Conservation (phyloP, 1,284 basidiomycete species). For the Cutaneotrichosporon arboriforme region DNA sequence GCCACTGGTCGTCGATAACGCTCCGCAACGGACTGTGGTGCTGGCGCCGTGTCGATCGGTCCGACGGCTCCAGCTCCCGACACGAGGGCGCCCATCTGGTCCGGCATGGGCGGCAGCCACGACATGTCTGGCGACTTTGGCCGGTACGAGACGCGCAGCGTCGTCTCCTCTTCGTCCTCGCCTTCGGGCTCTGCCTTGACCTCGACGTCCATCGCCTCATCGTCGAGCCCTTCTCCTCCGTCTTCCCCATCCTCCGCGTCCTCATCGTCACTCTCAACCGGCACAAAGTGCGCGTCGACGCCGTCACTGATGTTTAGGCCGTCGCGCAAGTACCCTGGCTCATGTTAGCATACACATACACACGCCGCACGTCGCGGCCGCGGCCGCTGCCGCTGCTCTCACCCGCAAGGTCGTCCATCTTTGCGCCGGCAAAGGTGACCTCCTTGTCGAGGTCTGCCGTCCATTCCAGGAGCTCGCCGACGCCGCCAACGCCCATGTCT, state of each 20-base stretch:
- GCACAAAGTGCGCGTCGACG: conserved; percentile 26
- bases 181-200: background rate
- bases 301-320: conserved; percentile 24
- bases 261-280: conserved; percentile 16
- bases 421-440: conserved; percentile 23
- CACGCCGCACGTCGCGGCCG: background rate
- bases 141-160: conserved; percentile 2
- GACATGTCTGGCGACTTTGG: conserved; percentile 20
- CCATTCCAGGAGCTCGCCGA: conserved; percentile 38
- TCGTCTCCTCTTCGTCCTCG: background rate
- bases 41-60: conserved; percentile 2
- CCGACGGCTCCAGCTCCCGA: background rate
- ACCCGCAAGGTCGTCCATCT: conserved; percentile 29
- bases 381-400: conserved; percentile 1
- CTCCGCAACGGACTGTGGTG: conserved; percentile 32
- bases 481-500: conserved; percentile 31
- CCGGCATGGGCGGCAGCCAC: conserved; percentile 38
- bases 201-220: conserved; percentile 16
- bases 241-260: conserved; percentile 14
- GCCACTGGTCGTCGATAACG: conserved; percentile 33
- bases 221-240: conserved; percentile 8
- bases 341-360: background rate
- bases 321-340: conserved; percentile 27
- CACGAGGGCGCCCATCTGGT: background rate
- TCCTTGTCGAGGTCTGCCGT: conserved; percentile 25